A percentile compares a stretch with the other conserved stretches of the same genome.
These are phyloP conservation scores for Alternaria hordeiaustralica DNA, from an alignment of 2,329 filamentous ascomycete genomes.

Conservation along the genomic window DNA sequence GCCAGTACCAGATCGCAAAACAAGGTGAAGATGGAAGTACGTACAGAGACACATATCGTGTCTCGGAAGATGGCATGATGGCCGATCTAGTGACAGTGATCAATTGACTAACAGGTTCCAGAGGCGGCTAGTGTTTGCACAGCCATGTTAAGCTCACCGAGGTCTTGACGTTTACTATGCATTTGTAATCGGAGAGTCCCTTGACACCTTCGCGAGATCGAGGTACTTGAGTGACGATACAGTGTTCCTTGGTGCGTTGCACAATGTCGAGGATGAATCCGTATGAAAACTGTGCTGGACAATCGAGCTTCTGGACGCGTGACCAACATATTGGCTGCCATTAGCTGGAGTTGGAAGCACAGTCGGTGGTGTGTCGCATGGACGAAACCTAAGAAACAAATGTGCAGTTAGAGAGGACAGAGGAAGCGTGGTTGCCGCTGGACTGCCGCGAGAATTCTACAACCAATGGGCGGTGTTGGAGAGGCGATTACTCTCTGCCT, in stretches of 20 bases:
- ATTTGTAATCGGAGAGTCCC: neutral
- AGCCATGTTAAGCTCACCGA: neutral
- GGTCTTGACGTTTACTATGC: neutral
- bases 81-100: neutral
- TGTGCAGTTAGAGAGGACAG: neutral
- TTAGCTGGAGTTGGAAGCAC: neutral
- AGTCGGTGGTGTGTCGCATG: neutral
- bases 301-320: neutral
- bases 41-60: neutral
- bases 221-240: neutral
- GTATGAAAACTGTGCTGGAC: neutral
- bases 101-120: neutral
- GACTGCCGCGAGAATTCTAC: neutral
- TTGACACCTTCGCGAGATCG: neutral
- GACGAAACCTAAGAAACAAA: neutral
- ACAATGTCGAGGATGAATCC: neutral
- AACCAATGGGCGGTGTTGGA: neutral
- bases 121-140: neutral
- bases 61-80: neutral
- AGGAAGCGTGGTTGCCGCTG: neutral
- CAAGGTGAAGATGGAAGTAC: neutral
- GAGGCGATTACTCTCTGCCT: constrained; percentile 16
- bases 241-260: neutral
- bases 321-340: neutral
- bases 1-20: neutral